Evolutionary conservation across 192 early-diverging fungal genomes (phyloP).

Genomic region (Linnemannia zychae): DNA sequence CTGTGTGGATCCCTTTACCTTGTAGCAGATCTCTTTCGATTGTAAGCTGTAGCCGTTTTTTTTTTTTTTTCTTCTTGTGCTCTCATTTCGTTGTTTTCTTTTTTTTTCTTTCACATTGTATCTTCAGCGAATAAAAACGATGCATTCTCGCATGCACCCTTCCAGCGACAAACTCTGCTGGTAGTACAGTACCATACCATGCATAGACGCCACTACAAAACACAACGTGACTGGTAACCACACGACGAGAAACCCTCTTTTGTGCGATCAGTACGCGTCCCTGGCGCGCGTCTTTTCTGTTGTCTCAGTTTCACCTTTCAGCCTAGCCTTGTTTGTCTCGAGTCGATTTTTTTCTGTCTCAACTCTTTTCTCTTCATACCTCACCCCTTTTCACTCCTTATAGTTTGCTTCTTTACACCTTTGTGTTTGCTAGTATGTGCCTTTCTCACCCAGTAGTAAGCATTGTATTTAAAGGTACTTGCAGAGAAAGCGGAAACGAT

Average conservation of each 20-base stretch:
- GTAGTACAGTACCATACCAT: too few relatives aligned
- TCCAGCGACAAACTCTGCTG: too few relatives aligned
- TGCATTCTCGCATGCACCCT: not conserved
- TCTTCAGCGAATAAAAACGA: constrained; percentile 3
- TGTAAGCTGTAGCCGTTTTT: constrained; percentile 24
- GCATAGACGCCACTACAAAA: too few relatives aligned
- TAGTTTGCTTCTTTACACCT: not conserved
- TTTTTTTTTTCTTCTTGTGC: constrained; percentile 4
- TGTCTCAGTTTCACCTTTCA: not conserved
- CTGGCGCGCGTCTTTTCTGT: not conserved
- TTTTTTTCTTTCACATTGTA: not conserved
- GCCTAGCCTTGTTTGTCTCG: not conserved
- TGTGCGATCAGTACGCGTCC: not conserved
- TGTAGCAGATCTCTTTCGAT: constrained; percentile 81
- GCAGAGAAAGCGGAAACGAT: too few relatives aligned
- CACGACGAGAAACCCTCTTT: not conserved
- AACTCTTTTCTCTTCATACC: not conserved
- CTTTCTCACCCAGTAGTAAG: too few relatives aligned
- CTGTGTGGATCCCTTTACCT: constrained; percentile 91
- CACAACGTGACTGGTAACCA: not conserved
- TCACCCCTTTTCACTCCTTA: not conserved
- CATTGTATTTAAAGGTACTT: too few relatives aligned
- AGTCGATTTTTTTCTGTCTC: not conserved
- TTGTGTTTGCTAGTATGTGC: too few relatives aligned
- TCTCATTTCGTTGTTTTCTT: not conserved